Conservation (phyloP, 192 early-diverging fungal species). For the Chytriomyces hyalinus region DNA sequence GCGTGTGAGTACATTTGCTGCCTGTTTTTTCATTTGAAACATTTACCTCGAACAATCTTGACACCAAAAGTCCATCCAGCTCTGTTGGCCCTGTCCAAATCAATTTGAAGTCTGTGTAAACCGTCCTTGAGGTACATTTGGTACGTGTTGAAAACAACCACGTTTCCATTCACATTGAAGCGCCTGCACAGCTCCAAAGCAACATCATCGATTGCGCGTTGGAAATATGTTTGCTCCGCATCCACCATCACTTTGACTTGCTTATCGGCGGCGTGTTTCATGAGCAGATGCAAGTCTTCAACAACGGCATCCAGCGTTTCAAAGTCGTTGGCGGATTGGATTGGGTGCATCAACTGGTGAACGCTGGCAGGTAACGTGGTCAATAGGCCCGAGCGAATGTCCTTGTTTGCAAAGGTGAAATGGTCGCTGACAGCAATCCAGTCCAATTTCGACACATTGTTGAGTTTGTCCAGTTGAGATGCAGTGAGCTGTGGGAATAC, state of each 20-base stretch:
- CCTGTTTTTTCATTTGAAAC: no score
- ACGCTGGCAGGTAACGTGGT: conserved; percentile 28
- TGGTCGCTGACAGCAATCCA: conserved; percentile 68
- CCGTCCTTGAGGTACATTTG: conserved; percentile 90
- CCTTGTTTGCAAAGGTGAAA: conserved; percentile 67
- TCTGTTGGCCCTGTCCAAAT: conserved; percentile 69
- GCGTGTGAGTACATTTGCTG: no score
- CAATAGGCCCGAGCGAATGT: conserved; percentile 54
- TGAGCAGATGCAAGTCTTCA: conserved; percentile 70
- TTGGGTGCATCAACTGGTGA: conserved; percentile 21
- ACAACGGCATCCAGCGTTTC: conserved; percentile 74
- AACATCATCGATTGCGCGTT: conserved; percentile 87
- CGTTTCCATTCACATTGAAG: conserved; percentile 63
- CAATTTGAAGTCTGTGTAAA: conserved; percentile 62
- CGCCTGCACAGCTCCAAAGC: conserved; percentile 71
- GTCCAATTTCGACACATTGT: conserved; percentile 65
- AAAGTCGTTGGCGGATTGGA: conserved; percentile 60
- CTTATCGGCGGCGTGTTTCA: conserved; percentile 64
- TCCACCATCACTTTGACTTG: conserved; percentile 87
- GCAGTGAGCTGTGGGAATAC: conserved; percentile 35
- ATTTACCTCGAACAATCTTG: conserved; percentile 79
- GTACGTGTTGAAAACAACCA: conserved; percentile 89
- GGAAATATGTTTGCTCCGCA: conserved; percentile 94
- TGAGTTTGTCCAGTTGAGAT: conserved; percentile 46
- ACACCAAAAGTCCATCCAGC: conserved; percentile 78